These are phyloP conservation scores for Conoideocrella luteorostrata DNA, from an alignment of 2,329 filamentous ascomycete species.

Conservation along the genomic window DNA sequence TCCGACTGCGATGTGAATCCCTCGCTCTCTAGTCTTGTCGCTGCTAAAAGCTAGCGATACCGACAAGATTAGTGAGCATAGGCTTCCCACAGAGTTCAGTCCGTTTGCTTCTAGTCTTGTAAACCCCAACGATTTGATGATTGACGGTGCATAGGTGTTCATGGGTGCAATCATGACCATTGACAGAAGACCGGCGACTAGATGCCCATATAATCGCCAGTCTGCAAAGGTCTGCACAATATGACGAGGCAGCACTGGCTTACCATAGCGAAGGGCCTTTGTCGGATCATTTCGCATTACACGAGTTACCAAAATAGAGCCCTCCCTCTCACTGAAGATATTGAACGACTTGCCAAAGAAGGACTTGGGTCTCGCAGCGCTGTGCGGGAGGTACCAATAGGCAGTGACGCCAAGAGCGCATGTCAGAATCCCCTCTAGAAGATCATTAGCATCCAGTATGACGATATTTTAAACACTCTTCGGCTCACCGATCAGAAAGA, in stretches of 20 bases:
- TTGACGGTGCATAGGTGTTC: conserved; percentile 24
- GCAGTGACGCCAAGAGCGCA: conserved; percentile 17
- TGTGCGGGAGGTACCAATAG: conserved; percentile 22
- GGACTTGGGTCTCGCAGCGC: conserved; percentile 17
- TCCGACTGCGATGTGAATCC: conserved; percentile 20
- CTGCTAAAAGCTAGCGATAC: conserved; percentile 20
- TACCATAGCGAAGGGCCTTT: conserved; percentile 18
- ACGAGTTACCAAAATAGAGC: conserved; percentile 20
- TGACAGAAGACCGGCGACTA: conserved; percentile 18
- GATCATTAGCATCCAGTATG: too few species aligned
- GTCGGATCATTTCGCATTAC: conserved; percentile 23
- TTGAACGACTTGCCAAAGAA: conserved; percentile 19
- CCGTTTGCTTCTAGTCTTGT: conserved; percentile 21
- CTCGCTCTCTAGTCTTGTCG: conserved; percentile 21
- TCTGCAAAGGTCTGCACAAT: conserved; percentile 20
- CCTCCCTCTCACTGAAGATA: conserved; percentile 19
- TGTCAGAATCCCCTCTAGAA: conserved; percentile 23
- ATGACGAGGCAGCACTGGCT: conserved; percentile 17
- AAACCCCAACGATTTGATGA: conserved; percentile 23
- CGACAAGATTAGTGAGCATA: conserved; percentile 20
- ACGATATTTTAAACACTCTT: too few species aligned
- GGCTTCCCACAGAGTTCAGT: conserved; percentile 21
- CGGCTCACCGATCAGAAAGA: conserved; percentile 21
- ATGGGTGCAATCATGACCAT: conserved; percentile 26
- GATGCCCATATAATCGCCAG: conserved; percentile 23